Evolutionary conservation across 352 stramenopile genomes (phyloP).

Genomic region (Achlya hypogyna): DNA sequence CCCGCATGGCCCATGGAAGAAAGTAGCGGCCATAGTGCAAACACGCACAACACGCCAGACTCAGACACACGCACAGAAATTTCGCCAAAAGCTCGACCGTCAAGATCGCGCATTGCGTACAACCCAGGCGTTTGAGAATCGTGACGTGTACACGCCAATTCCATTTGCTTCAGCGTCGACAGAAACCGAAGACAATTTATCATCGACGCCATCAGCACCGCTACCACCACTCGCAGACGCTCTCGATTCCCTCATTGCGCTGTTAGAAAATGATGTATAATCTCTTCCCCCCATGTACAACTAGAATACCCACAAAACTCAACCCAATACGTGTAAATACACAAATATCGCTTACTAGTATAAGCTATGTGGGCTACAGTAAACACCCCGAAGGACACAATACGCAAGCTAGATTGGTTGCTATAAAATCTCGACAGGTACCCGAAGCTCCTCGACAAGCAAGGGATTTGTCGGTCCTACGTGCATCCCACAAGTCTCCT

Average conservation of each 20-base stretch:
- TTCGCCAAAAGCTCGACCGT: constrained; percentile 45
- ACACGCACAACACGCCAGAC: constrained; percentile 55
- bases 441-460: too few species aligned
- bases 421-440: too few species aligned
- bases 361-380: too few species aligned
- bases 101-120: neutral
- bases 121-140: neutral
- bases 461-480: too few species aligned
- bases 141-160: neutral
- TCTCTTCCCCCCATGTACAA: neutral
- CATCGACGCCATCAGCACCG: neutral
- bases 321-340: too few species aligned
- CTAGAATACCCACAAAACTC: neutral
- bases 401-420: too few species aligned
- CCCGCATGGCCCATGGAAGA: constrained; percentile 50
- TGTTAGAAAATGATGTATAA: neutral
- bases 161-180: neutral
- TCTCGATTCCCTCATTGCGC: neutral
- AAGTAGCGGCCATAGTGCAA: constrained; percentile 47
- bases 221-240: neutral
- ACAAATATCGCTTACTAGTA: too few species aligned
- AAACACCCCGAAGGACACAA: too few species aligned
- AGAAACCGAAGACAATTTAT: neutral
- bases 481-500: too few species aligned
- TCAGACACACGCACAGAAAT: constrained; percentile 61